Evolutionary conservation across 108 stramenopile species (phyloP), one percentile per base, ranked within the genome.

Genomic region (Conticribra weissflogii): DNA sequence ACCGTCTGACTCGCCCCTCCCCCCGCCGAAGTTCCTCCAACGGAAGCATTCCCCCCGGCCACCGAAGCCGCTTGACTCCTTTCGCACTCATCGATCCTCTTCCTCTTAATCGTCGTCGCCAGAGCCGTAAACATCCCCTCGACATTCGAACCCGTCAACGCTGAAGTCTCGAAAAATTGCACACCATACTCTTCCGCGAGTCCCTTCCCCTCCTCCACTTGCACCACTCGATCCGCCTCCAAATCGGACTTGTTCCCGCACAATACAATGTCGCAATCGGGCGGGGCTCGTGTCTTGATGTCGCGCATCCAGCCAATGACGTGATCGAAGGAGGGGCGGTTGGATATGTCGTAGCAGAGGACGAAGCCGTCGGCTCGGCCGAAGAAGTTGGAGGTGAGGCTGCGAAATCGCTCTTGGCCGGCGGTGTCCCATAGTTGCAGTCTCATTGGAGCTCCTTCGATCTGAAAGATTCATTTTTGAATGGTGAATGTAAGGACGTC

Each of bases 361-460:
- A 94, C 93, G 68, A 97, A 93, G 22, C 95, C 97, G 71, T 98
- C 94, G 41, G 96, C 97, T 36, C 90, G 69, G 15, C 96, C 94
- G 76, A 96, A 98, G 83, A 96, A 98, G 64, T 95, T 95, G 29
- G 94, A 89, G 28, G 97, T 98, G 34, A 98, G 76, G 44, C 86
- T 86, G 17, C 95, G 91, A 79, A 96, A 98, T 54, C 97, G 71
- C 76, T 97, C 97, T 79, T 97, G 96, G 34, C 96, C 96, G 9
- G 96, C 96, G 8, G 96, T 97, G 78, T 97, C 96, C 96, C 96
- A 97, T 29, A 96, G 80, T 76, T 96, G 92, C 16, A 95, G 78
- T 18, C 93, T 74, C 91, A 95, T 91, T 28, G 89, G 89, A 21
- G 85, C 91, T 19, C 86, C 88, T 80, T 95, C 91, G 65, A 95